Conservation (phyloP, 768 basidiomycete species). For the Rhizopogon salebrosus region DNA sequence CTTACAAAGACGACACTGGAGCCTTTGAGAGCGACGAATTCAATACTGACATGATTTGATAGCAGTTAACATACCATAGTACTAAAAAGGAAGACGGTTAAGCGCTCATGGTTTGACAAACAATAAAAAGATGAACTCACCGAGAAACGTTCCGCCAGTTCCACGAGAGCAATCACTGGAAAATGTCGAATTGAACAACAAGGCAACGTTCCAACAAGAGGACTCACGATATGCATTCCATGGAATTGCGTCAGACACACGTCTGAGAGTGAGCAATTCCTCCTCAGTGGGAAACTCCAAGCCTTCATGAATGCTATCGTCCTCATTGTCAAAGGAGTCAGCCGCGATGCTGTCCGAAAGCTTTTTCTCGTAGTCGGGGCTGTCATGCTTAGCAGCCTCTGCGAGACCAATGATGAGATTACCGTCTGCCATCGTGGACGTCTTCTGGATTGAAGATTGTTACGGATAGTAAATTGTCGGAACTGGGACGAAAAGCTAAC, state of each 20-base stretch:
- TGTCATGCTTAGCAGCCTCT: slow-evolving; percentile 8
- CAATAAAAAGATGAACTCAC: slow-evolving; percentile 25
- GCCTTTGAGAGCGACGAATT: slow-evolving; percentile 21
- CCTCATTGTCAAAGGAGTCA: slow-evolving; percentile 20
- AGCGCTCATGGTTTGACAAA: not conserved
- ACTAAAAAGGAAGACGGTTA: slow-evolving; percentile 22
- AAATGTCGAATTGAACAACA: not conserved
- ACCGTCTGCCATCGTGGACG: slow-evolving; percentile 2
- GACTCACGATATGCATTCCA: slow-evolving; percentile 44
- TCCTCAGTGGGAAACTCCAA: slow-evolving; percentile 62
- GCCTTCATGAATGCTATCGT: slow-evolving; percentile 41
- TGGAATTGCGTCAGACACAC: slow-evolving; percentile 54
- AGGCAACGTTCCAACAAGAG: not conserved
- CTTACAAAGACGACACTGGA: slow-evolving; percentile 36
- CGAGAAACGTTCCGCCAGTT: slow-evolving; percentile 73
- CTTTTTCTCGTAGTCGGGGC: slow-evolving; percentile 15
- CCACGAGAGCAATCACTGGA: slow-evolving; percentile 59
- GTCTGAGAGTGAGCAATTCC: slow-evolving; percentile 51
- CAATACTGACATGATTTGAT: not conserved
- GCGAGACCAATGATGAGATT: slow-evolving; percentile 8
- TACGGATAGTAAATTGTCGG: not conserved
- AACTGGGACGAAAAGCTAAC: not conserved
- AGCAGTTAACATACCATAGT: slow-evolving; percentile 36
- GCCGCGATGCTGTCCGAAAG: slow-evolving; percentile 10
- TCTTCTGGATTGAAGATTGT: not conserved